A percentile compares a stretch with the other conserved stretches of the same genome.
These are phyloP conservation scores for Mortierella sp. DNA, from an alignment of 371 early-diverging fungal genomes.

Conservation along the genomic window DNA sequence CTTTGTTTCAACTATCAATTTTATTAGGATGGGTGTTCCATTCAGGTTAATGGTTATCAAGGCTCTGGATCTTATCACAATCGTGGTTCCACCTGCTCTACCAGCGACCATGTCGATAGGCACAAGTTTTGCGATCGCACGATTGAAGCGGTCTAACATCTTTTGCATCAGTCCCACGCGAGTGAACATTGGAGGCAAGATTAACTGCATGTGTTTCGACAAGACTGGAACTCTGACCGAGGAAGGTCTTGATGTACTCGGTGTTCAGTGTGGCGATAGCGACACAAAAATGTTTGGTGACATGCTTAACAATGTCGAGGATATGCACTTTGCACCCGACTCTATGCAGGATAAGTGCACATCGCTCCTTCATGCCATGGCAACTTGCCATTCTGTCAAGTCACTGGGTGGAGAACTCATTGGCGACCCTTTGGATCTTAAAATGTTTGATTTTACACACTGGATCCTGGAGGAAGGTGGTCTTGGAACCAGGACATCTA, in stretches of 20 bases:
- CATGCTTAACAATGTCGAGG: conserved; percentile 47
- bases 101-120: conserved; percentile 98
- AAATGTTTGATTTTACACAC: conserved; percentile 97
- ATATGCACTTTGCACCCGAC: conserved; percentile 25
- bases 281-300: conserved; percentile 59
- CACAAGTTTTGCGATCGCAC: conserved; percentile 91
- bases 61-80: conserved; percentile 94
- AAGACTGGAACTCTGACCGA: conserved; percentile 99
- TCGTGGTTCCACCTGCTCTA: conserved; percentile 96
- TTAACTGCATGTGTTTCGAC: conserved; percentile 98
- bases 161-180: conserved; percentile 95
- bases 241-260: conserved; percentile 97
- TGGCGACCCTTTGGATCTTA: conserved; percentile 99
- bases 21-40: conserved; percentile 82
- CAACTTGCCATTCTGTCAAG: conserved; percentile 97
- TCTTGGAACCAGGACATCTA: conserved; percentile 32
- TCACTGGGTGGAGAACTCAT: conserved; percentile 89
- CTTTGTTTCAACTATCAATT: conserved; percentile 86
- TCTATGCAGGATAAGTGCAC: conserved; percentile 49
- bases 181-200: conserved; percentile 96
- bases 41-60: conserved; percentile 81
- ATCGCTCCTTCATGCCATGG: conserved; percentile 81
- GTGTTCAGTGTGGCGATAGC: conserved; percentile 72
- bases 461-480: conserved; percentile 94
- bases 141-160: conserved; percentile 88